Conservation (phyloP, 2,329 filamentous ascomycete species). For the Ophiostoma ips region DNA sequence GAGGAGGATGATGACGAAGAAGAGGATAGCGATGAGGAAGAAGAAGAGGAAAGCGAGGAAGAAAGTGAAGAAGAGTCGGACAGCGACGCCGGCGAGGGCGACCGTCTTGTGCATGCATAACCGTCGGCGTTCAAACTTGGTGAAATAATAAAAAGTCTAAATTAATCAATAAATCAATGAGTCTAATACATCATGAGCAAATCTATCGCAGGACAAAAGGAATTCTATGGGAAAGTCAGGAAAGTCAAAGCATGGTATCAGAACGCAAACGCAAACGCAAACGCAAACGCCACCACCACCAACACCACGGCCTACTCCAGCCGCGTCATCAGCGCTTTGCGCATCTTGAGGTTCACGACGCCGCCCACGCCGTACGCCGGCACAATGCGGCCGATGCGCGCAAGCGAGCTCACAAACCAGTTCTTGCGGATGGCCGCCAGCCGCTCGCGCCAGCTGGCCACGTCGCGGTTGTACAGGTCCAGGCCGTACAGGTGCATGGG, state of each 20-base stretch:
- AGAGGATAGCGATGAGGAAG: conserved; percentile 21
- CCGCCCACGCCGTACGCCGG: conserved; percentile 83
- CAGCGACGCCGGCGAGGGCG: conserved; percentile 1
- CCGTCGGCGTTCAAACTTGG: too few species aligned
- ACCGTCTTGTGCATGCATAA: not conserved
- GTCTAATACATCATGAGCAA: too few species aligned
- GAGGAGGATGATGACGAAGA: conserved; percentile 36
- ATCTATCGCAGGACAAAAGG: too few species aligned
- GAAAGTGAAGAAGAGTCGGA: not conserved
- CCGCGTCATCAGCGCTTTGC: conserved; percentile 50
- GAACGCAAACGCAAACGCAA: too few species aligned
- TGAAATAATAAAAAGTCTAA: too few species aligned
- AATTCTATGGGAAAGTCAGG: too few species aligned
- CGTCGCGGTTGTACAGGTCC: conserved; percentile 67
- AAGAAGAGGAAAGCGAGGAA: conserved; percentile 4
- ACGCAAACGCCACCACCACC: too few species aligned
- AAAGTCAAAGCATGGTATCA: too few species aligned
- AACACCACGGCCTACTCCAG: conserved; percentile 33
- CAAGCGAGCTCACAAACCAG: conserved; percentile 59
- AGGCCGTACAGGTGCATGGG: conserved; percentile 75
- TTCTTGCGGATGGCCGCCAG: conserved; percentile 54
- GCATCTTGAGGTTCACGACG: conserved; percentile 65
- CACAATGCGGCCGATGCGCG: conserved; percentile 71
- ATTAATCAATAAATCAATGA: too few species aligned
- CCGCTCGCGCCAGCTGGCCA: conserved; percentile 41